Evolutionary conservation across 1,284 basidiomycete genomes (phyloP), one percentile per base, ranked within the genome.

Genomic region (Trichosporon faecale): DNA sequence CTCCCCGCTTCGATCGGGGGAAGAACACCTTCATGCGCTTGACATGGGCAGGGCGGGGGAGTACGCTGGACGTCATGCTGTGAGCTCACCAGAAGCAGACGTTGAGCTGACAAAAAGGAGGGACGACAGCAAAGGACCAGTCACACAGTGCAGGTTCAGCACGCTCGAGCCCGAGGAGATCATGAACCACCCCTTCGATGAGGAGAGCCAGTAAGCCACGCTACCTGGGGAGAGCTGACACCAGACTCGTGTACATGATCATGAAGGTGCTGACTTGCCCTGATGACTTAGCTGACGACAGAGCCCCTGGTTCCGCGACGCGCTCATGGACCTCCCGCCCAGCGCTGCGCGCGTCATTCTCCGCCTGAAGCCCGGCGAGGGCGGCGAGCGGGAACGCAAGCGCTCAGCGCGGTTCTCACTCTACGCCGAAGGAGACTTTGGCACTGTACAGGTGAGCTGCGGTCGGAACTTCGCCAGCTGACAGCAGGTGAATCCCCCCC

Each of bases 291-390:
- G 61, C 68, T 73, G 44, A 72, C 72, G 21, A 11, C 77, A 92
- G 91, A 95, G 94, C 12, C 93, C 91, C 7, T 95, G 93, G 92
- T 89, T 97, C 52, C 89, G 91, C 64, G 93, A 95, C 73, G 94
- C 94, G 0, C 87, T 97, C n/a, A 89, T 90, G 16, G 94, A 96
- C 79, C 86, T 96, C 16, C 94, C 95, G 74, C 87, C 92, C 9
- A 90, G 91, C 0, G 93, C 91, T 77, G 89, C 92, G 55, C 91
- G 89, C 71, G 85, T 97, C 23, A 91, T 91, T 0, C 89, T 97
- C 79, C 88, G 91, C n/a, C 89, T 90, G 44, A 89, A 89, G 78
- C 71, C 57, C 8, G 57, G 27, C 18, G 57, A 61, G 16, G 27
- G 57, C 29, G 33, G 33, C 68, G 65, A 35, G 68, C 64, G 37